Evolutionary conservation across 2,329 filamentous ascomycete species (phyloP).

Genomic region (Phaeophleospora eucalypticola): DNA sequence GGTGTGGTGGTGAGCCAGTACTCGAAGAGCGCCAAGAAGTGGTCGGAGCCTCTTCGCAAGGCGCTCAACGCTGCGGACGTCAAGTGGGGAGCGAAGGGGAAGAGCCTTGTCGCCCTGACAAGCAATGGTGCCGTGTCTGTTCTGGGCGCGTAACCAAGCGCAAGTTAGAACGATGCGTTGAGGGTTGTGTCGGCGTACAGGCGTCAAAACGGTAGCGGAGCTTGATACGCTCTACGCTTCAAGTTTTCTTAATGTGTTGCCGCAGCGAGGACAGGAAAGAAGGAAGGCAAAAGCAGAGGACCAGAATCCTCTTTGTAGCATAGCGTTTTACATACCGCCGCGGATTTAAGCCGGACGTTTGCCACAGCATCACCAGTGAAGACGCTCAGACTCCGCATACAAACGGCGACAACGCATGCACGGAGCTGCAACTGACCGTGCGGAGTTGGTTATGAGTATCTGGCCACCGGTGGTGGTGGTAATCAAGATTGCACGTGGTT

Average conservation of each 20-base stretch:
- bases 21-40: conserved; percentile 77
- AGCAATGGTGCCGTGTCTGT: conserved; percentile 71
- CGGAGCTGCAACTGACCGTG: too few relatives aligned
- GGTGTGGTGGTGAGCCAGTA: conserved; percentile 88
- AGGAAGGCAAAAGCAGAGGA: not conserved
- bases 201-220: conserved; percentile 3
- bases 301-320: conserved; percentile 1
- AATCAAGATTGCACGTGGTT: not conserved
- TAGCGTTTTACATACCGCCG: conserved; percentile 2
- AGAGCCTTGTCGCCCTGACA: conserved; percentile 70
- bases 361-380: not conserved
- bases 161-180: not conserved
- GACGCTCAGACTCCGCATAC: too few relatives aligned
- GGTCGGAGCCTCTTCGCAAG: conserved; percentile 79
- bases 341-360: not conserved
- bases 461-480: not conserved
- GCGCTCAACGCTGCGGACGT: conserved; percentile 69
- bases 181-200: conserved; percentile 5
- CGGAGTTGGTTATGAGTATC: too few relatives aligned
- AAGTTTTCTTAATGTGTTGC: not conserved
- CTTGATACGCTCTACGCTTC: too few relatives aligned
- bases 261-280: not conserved
- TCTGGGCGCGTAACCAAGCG: conserved; percentile 41
- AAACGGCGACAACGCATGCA: not conserved
- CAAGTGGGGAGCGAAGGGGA: conserved; percentile 72